phyloP scores from a whole-genome alignment of 2,329 filamentous ascomycete genomes.

The Claviceps sp. region DNA sequence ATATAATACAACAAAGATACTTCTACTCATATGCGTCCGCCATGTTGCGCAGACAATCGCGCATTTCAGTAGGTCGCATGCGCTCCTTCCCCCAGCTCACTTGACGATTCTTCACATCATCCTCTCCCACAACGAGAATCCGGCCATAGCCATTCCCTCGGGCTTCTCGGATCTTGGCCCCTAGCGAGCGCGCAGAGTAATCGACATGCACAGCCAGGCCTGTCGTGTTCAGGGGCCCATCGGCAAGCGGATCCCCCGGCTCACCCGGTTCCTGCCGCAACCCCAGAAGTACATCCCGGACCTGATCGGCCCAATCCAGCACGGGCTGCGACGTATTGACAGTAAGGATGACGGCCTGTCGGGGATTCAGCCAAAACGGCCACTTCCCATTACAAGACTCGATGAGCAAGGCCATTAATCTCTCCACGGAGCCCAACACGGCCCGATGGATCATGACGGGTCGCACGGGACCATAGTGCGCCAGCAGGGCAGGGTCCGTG shows the following conservation, averaged over 20 bases:
- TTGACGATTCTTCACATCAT: constrained; percentile 44
- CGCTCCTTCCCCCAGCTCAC: constrained; percentile 31
- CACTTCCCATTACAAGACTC: constrained; percentile 70
- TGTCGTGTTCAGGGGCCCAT: constrained; percentile 40
- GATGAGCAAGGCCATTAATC: constrained; percentile 72
- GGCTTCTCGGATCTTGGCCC: constrained; percentile 61
- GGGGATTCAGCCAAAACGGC: constrained; percentile 81
- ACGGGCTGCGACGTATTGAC: constrained; percentile 49
- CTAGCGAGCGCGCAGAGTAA: constrained; percentile 44
- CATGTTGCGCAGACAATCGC: constrained; percentile 30
- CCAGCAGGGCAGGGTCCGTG: constrained; percentile 31
- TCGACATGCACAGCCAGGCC: constrained; percentile 59
- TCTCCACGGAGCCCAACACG: constrained; percentile 71
- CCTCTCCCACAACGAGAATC: constrained; percentile 58
- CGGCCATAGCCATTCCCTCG: constrained; percentile 57
- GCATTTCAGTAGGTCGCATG: constrained; percentile 31
- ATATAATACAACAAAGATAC: too few species aligned
- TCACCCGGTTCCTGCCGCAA: constrained; percentile 19
- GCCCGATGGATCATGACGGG: constrained; percentile 79
- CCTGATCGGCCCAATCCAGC: constrained; percentile 32
- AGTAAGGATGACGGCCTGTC: constrained; percentile 61
- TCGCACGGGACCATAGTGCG: constrained; percentile 41
- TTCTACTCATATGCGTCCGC: constrained; percentile 34
- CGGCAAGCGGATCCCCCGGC: constrained; percentile 21
- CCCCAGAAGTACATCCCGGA: constrained; percentile 38